Evolutionary conservation across 129 eudicot genomes (phyloP).

Genomic region (Flaveria bidentis): DNA sequence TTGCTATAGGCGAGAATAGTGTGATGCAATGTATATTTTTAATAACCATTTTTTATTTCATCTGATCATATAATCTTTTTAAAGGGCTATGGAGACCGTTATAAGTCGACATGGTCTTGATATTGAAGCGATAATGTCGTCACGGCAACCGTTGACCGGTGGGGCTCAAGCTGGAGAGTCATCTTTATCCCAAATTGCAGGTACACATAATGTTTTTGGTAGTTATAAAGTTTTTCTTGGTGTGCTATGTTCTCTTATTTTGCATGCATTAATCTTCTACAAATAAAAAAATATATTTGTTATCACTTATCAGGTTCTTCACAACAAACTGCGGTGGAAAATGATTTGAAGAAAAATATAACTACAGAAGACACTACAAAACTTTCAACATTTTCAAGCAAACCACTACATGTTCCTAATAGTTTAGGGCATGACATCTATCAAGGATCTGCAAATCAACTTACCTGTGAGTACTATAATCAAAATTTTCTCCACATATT

Average conservation of each 20-base stretch:
- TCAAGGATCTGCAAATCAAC: slow-evolving; percentile 68
- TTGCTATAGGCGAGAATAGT: slow-evolving; percentile 16
- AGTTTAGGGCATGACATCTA: slow-evolving; percentile 59
- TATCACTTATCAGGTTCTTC: slow-evolving; percentile 70
- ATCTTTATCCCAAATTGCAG: slow-evolving; percentile 65
- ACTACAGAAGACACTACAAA: slow-evolving; percentile 48
- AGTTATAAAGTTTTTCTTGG: not conserved
- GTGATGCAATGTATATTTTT: slow-evolving; percentile 4
- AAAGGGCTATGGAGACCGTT: slow-evolving; percentile 99
- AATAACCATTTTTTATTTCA: not conserved
- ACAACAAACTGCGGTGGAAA: slow-evolving; percentile 52
- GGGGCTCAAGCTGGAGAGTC: slow-evolving; percentile 73
- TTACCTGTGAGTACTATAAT: slow-evolving; percentile 38
- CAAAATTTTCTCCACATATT: not conserved
- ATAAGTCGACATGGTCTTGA: slow-evolving; percentile 84
- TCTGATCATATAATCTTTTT: slow-evolving; percentile 12
- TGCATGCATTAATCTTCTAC: slow-evolving; percentile 10
- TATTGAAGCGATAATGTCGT: slow-evolving; percentile 78
- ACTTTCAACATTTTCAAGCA: slow-evolving; percentile 53
- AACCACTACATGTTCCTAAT: slow-evolving; percentile 54
- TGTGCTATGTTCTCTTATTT: not conserved
- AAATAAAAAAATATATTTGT: slow-evolving; percentile 27
- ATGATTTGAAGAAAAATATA: slow-evolving; percentile 50
- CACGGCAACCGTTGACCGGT: slow-evolving; percentile 62
- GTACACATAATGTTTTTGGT: slow-evolving; percentile 36